Percentiles rank a stretch among this genome's conserved stretches.
These are phyloP conservation scores for Suillus hirtellus DNA, from an alignment of 768 basidiomycete genomes.

Conservation along the genomic window DNA sequence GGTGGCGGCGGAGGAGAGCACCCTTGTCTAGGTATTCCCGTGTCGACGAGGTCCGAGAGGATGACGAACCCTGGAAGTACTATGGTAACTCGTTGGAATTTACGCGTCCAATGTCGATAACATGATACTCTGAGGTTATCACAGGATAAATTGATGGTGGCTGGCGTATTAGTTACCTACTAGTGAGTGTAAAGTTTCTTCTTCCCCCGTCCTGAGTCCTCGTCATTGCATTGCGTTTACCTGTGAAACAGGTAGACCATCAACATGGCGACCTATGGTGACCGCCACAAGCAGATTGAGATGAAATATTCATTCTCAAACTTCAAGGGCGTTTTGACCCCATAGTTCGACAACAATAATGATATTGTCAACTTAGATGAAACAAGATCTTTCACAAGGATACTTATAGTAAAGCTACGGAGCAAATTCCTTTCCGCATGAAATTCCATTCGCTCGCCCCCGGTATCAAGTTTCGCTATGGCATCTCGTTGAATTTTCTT, in stretches of 20 bases:
- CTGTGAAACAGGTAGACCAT: background rate
- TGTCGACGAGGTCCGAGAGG: conserved; percentile 28
- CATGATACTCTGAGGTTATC: background rate
- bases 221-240: background rate
- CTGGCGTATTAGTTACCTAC: background rate
- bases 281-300: background rate
- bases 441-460: conserved; percentile 54
- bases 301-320: background rate
- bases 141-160: background rate
- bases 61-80: conserved; percentile 32
- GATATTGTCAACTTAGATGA: background rate
- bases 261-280: background rate
- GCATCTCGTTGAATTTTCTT: conserved; percentile 26
- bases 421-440: background rate
- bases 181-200: background rate
- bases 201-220: background rate
- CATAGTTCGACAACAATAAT: background rate
- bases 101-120: background rate
- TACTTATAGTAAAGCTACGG: background rate
- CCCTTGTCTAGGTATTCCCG: conserved; percentile 22
- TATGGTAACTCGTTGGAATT: conserved; percentile 16
- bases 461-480: conserved; percentile 23
- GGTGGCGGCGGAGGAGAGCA: conserved; percentile 29
- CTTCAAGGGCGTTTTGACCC: background rate
- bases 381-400: background rate